A percentile compares a stretch with the other conserved stretches of the same genome.
These are phyloP conservation scores for Carex kokanica DNA, from an alignment of 176 grass and related monocot genomes.

Conservation along the genomic window DNA sequence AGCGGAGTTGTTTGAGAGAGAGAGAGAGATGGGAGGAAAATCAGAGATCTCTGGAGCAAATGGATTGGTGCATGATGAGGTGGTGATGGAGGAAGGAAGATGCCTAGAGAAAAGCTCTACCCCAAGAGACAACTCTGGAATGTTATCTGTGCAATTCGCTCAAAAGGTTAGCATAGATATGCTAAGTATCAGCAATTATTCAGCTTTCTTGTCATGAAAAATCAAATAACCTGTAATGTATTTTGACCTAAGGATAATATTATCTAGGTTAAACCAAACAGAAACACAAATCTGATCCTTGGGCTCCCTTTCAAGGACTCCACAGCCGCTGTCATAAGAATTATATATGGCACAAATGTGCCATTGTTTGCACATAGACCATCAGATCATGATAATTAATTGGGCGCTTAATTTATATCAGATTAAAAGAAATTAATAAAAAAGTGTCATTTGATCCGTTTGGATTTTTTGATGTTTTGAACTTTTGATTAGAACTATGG, in stretches of 20 bases:
- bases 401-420: no score
- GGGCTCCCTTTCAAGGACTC: no score
- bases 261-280: background rate
- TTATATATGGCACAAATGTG: background rate
- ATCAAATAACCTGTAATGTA: no score
- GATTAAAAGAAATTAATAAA: no score
- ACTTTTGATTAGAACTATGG: background rate
- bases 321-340: background rate
- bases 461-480: background rate
- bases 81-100: conserved; percentile 16
- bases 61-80: conserved; percentile 20
- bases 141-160: conserved; percentile 22
- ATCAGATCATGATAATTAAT: background rate
- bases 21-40: conserved; percentile 23
- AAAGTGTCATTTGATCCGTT: background rate
- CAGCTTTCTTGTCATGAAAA: background rate
- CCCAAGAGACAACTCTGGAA: background rate
- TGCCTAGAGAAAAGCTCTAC: background rate
- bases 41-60: conserved; percentile 17
- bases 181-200: background rate
- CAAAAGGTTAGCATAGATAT: conserved; percentile 24
- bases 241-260: no score
- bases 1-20: background rate
- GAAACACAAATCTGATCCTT: background rate
- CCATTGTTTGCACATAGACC: background rate